Percentiles rank a stretch among this genome's conserved stretches.
Conservation (phyloP, 495 filamentous ascomycete species). For the Sporormia fimetaria region DNA sequence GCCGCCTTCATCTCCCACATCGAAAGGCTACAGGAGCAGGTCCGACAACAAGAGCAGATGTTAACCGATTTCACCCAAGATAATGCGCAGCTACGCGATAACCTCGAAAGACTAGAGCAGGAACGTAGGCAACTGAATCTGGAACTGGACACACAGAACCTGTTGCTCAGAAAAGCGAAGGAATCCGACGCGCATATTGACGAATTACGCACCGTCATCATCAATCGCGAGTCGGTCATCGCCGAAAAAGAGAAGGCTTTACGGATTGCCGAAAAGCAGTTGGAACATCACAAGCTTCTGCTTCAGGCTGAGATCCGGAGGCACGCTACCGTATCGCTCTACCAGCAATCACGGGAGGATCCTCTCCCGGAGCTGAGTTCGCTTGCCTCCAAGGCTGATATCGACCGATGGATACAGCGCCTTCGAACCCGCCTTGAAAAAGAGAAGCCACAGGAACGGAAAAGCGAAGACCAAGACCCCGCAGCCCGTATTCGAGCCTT, state of each 20-base stretch:
- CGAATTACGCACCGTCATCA: slow-evolving; percentile 12
- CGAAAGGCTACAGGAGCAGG: slow-evolving; percentile 21
- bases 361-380: slow-evolving; percentile 13
- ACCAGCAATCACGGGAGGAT: slow-evolving; percentile 4
- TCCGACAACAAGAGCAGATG: slow-evolving; percentile 15
- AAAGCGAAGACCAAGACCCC: neutral
- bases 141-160: slow-evolving; percentile 13
- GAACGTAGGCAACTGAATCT: slow-evolving; percentile 9
- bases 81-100: slow-evolving; percentile 3
- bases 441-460: neutral
- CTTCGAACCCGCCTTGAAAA: slow-evolving; percentile 21
- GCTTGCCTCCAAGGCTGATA: slow-evolving; percentile 21
- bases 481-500: slow-evolving; percentile 4
- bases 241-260: slow-evolving; percentile 16
- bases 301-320: slow-evolving; percentile 17
- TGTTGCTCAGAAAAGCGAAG: slow-evolving; percentile 13
- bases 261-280: slow-evolving; percentile 16
- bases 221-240: slow-evolving; percentile 15
- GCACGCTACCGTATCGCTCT: slow-evolving; percentile 10
- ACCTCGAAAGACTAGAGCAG: slow-evolving; percentile 1
- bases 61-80: slow-evolving; percentile 7
- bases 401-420: slow-evolving; percentile 22
- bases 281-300: slow-evolving; percentile 20
- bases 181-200: slow-evolving; percentile 16
- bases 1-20: slow-evolving; percentile 22